Conservation (phyloP, 352 stramenopile genomes). For the Pythium sukuiense region DNA sequence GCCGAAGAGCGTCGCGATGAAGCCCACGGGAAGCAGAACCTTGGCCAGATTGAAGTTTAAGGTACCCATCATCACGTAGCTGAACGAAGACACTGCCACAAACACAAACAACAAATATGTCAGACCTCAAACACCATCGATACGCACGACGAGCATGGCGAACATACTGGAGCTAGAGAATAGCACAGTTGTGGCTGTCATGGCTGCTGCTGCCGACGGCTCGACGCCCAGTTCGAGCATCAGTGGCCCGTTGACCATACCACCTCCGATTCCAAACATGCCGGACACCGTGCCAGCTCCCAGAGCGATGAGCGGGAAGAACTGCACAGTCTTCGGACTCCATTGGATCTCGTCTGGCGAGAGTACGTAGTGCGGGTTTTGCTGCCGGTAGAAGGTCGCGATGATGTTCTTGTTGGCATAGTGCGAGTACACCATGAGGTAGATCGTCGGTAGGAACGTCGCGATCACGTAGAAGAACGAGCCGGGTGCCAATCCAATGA, state of each 20-base stretch:
- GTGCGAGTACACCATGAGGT: constrained; percentile 76
- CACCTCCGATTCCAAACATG: constrained; percentile 95
- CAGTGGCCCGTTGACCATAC: constrained; percentile 94
- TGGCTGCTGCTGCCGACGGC: constrained; percentile 81
- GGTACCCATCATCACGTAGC: constrained; percentile 55
- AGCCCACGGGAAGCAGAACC: constrained; percentile 58
- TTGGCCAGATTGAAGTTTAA: constrained; percentile 46
- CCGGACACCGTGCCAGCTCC: constrained; percentile 90
- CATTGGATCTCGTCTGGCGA: constrained; percentile 55
- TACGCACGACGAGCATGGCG: not conserved
- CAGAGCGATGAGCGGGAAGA: constrained; percentile 90
- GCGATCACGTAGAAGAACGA: constrained; percentile 77
- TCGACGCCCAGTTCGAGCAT: constrained; percentile 94
- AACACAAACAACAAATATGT: constrained; percentile 8
- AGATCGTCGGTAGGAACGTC: constrained; percentile 56
- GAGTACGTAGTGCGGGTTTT: constrained; percentile 49
- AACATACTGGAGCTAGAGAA: constrained; percentile 68
- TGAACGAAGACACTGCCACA: constrained; percentile 60
- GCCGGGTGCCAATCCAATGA: constrained; percentile 86
- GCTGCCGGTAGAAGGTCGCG: constrained; percentile 46
- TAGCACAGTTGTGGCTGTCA: constrained; percentile 79
- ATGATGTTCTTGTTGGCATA: constrained; percentile 58
- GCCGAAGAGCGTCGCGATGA: constrained; percentile 56
- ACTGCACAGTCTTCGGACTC: constrained; percentile 59
- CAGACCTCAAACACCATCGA: not conserved